Evolutionary conservation across 306 rosid species (phyloP), one percentile per base, ranked within the genome.

Genomic region (Rubus parviflorus): DNA sequence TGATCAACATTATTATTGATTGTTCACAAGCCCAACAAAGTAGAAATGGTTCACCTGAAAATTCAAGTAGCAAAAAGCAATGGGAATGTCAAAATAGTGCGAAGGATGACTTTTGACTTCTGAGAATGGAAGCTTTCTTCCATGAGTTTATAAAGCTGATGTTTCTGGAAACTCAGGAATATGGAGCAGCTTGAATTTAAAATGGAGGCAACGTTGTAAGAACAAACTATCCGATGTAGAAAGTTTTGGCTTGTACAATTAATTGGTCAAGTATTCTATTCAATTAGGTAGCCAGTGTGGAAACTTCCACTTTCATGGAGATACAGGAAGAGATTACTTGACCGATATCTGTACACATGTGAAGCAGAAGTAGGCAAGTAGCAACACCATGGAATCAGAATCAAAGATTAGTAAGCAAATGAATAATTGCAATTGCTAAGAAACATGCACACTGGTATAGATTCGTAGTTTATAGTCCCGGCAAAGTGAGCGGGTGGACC

Each of bases 41-140:
- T 22, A 13, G 38, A 20, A 45, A 30, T 30, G 35, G 35, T 30
- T 30, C 35, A 0, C 35, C 35, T 30, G 30, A 25, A 22, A 60
- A 25, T 22, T 67, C 52, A 11, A 11, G 37, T 12, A 11, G 37
- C 53, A 2, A 11, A 42, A 43, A 68, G 19, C 11, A n/a, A n/a
- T 2, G 52, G 72, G 13, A 41, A 64, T 6, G 69, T 6, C 48
- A 23, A 23, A 68, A 46, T 8, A 61, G 19, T 12, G 12, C 11
- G 22, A 35, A 8, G 9, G 23, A 4, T 17, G 45, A 70, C 46
- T 48, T 0, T 8, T 30, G 41, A 48, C 61, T 70, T 25, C 1
- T 19, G 20, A 40, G 30, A 72, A 53, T 72, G 65, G 76, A 72
- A 72, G 76, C 66, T 40, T 40, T 53, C 65, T 40, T 40, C 66